Conservation (phyloP, 1,284 basidiomycete genomes). For the Ceratobasidium sp. region DNA sequence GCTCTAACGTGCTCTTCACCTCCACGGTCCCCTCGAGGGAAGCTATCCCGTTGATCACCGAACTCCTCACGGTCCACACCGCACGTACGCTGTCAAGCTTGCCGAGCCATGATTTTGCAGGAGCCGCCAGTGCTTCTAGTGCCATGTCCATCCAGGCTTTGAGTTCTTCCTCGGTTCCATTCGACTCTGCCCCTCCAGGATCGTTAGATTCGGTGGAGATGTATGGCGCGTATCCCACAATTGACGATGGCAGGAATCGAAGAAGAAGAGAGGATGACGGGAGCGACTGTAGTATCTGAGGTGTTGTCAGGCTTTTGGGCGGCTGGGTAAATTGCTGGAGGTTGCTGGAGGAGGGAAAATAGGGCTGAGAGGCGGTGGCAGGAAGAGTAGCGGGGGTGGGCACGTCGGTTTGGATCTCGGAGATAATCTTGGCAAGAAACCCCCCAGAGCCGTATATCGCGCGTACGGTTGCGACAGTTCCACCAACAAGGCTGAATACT, state of each 20-base stretch:
- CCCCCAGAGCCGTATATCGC: conserved; percentile 52
- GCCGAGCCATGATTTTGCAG: conserved; percentile 69
- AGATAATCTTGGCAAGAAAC: conserved; percentile 59
- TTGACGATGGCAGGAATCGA: conserved; percentile 68
- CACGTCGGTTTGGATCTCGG: conserved; percentile 61
- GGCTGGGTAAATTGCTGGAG: conserved; percentile 16
- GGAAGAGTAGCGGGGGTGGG: background rate
- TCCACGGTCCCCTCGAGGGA: conserved; percentile 65
- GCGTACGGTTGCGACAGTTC: conserved; percentile 69
- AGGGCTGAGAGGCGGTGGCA: conserved; percentile 36
- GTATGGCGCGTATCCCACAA: conserved; percentile 79
- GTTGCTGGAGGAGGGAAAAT: conserved; percentile 30
- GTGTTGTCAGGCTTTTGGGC: conserved; percentile 66
- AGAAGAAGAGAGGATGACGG: conserved; percentile 80
- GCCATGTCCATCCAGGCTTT: conserved; percentile 73
- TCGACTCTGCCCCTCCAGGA: conserved; percentile 62
- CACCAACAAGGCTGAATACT: conserved; percentile 67
- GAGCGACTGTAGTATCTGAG: conserved; percentile 69
- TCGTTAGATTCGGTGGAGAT: conserved; percentile 73
- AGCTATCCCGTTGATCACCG: conserved; percentile 62
- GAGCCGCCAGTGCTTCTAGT: conserved; percentile 61
- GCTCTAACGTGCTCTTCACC: conserved; percentile 60
- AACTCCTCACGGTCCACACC: conserved; percentile 64
- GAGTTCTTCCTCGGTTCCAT: conserved; percentile 63
- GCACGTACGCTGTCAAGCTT: conserved; percentile 69